These are phyloP conservation scores for Aureobasidium musti DNA, from an alignment of 2,329 filamentous ascomycete genomes.

Conservation along the genomic window DNA sequence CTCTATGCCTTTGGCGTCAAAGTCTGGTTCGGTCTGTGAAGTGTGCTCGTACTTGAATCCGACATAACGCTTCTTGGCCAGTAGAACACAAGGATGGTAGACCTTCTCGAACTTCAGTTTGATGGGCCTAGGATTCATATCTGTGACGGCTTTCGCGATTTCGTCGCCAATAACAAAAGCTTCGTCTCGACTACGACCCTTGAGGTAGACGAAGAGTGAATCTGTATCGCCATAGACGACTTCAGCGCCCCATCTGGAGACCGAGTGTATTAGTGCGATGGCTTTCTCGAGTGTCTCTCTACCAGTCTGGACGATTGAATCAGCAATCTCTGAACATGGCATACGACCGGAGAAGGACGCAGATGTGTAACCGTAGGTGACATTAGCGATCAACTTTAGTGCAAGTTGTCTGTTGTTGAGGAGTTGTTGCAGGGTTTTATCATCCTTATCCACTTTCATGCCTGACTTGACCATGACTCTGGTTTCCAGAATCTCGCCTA, in stretches of 20 bases:
- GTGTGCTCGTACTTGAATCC: constrained; percentile 92
- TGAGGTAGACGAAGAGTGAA: constrained; percentile 87
- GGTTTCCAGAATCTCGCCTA: constrained; percentile 92
- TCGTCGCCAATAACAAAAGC: constrained; percentile 93
- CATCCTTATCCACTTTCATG: constrained; percentile 91
- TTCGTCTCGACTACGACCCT: constrained; percentile 80
- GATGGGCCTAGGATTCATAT: constrained; percentile 85
- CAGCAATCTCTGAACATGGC: constrained; percentile 96
- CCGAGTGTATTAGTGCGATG: constrained; percentile 87
- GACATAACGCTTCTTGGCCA: constrained; percentile 97
- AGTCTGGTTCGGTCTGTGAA: constrained; percentile 76
- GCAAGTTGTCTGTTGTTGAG: constrained; percentile 93
- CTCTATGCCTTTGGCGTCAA: constrained; percentile 98
- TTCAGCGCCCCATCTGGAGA: constrained; percentile 85
- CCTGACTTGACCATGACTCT: constrained; percentile 97
- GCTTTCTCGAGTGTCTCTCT: constrained; percentile 93
- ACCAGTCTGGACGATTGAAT: constrained; percentile 96
- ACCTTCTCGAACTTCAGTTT: constrained; percentile 99
- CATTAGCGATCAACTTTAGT: constrained; percentile 95
- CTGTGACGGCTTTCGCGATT: constrained; percentile 82
- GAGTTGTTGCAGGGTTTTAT: constrained; percentile 79
- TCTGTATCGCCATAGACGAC: constrained; percentile 99
- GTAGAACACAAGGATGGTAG: constrained; percentile 88
- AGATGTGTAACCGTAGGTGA: constrained; percentile 97
- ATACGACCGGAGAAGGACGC: constrained; percentile 96